Evolutionary conservation across 768 basidiomycete species (phyloP).

Genomic region (Basidioascus undulatus): DNA sequence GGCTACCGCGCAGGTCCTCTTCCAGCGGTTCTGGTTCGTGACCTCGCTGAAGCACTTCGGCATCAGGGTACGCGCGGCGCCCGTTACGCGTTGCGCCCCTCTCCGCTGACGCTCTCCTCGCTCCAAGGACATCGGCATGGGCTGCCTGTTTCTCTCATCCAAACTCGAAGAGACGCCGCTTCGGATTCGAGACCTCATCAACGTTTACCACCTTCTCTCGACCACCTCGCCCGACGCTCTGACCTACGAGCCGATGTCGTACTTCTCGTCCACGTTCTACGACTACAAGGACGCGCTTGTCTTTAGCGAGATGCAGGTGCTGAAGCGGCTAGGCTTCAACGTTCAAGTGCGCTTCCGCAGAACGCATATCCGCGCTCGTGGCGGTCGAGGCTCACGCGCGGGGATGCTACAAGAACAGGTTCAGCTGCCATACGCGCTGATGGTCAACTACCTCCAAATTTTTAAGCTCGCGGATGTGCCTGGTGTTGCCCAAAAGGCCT

Average conservation of each 20-base stretch:
- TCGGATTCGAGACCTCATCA: conserved; percentile 80
- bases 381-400: no score
- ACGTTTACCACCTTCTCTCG: conserved; percentile 70
- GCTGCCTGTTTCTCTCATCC: conserved; percentile 64
- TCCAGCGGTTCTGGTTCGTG: conserved; percentile 92
- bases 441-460: conserved; percentile 80
- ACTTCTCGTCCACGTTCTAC: conserved; percentile 72
- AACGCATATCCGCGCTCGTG: no score
- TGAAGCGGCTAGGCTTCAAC: conserved; percentile 88
- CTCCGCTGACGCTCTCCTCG: neutral
- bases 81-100: neutral
- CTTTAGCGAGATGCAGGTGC: conserved; percentile 86
- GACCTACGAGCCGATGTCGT: conserved; percentile 61
- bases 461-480: conserved; percentile 56
- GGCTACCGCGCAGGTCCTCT: conserved; percentile 84
- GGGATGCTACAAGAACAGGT: no score
- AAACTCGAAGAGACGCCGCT: conserved; percentile 82
- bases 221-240: conserved; percentile 16
- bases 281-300: conserved; percentile 84
- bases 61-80: conserved; percentile 40
- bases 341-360: no score
- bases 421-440: conserved; percentile 73
- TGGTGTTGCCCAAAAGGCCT: conserved; percentile 49
- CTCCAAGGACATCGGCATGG: conserved; percentile 58
- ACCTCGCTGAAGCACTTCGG: conserved; percentile 86